Base-by-base conservation (phyloP, 306 rosid genomes). In the Rosa lucieae region DNA sequence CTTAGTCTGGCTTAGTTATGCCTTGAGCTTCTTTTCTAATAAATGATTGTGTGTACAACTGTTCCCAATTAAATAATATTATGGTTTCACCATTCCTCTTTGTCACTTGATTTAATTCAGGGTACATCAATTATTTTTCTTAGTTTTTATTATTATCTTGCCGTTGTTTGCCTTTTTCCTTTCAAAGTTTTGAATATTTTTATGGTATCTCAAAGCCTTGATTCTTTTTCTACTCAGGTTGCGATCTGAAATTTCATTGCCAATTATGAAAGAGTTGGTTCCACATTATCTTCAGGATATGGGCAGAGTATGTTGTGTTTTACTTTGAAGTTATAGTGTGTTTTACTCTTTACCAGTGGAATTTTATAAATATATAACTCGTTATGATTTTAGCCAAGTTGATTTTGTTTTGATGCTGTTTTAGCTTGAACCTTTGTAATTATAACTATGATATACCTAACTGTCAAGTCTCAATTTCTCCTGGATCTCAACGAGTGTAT, bases 221-320 rank as follows among this genome's bases (percentile, higher is more conserved):
- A 74, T 77, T 73, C 56, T 85, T 79, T 79, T 80, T 85, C 72
- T 78, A 10, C 82, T 66, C 88, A 95, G 99, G 94, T 83, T 88
- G 86, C 96, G 99, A 72, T 91, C 98, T 29, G 99, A 93, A 89
- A 93, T 95, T 72, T 91, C 91, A 74, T 86, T 95, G 70, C 97
- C 99, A 21, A 87, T 95, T 74, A 91, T 93, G 96, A 95, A 82
- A 86, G 99, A 95, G 89, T 81, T 95, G 86, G 88, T 95, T 84
- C 97, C 99, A 43, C 98, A 93, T 84, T 95, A 95, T 85, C 98
- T 95, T 71, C 99, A 95, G 88, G 99, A 95, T 88, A 76, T 85
- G 46, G 93, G 91, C 82, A 88, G 92, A 94, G 99, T 95, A 85
- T 80, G 93, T 80, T 65, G 13, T 10, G 44, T 43, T 80, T 39